Percentiles rank a stretch among this genome's conserved stretches.
Conservation (phyloP, 192 early-diverging fungal genomes). For the Umbelopsis sp. region DNA sequence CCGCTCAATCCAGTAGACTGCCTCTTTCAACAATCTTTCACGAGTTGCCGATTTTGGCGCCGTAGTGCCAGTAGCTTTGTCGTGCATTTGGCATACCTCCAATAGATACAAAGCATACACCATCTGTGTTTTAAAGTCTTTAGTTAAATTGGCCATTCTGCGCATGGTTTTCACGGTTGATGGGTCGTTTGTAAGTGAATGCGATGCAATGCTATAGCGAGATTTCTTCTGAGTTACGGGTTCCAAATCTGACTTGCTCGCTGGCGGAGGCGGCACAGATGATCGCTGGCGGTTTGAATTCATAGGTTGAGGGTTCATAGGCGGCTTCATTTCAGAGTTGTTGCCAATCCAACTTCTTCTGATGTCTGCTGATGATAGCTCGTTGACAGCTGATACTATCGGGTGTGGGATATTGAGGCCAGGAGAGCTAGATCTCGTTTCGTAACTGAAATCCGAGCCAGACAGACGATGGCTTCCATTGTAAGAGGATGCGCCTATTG, state of each 20-base stretch:
- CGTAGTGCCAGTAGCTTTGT: neutral
- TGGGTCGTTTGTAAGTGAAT: slow-evolving; percentile 26
- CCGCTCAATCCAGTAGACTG: slow-evolving; percentile 73
- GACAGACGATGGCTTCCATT: neutral
- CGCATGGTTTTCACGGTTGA: slow-evolving; percentile 66
- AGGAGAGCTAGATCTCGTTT: neutral
- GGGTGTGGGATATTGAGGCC: neutral
- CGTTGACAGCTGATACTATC: neutral
- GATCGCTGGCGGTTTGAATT: neutral
- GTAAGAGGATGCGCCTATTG: neutral
- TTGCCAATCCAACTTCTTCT: slow-evolving; percentile 9
- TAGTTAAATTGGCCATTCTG: slow-evolving; percentile 76
- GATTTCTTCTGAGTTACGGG: neutral
- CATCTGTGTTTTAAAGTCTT: slow-evolving; percentile 71
- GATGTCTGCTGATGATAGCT: neutral
- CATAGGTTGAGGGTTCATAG: slow-evolving; percentile 2
- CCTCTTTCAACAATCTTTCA: slow-evolving; percentile 58
- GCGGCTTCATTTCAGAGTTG: neutral
- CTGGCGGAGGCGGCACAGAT: slow-evolving; percentile 2
- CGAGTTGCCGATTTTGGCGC: slow-evolving; percentile 31
- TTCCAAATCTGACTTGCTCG: neutral
- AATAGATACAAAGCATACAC: slow-evolving; percentile 79
- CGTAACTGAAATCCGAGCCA: slow-evolving; percentile 7
- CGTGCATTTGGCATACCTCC: slow-evolving; percentile 58
- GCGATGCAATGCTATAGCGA: slow-evolving; percentile 32